Percentiles rank a stretch among this genome's conserved stretches.
Evolutionary conservation across 139 green algal species (phyloP).

Genomic region (Chlamydomonas schloesseri): DNA sequence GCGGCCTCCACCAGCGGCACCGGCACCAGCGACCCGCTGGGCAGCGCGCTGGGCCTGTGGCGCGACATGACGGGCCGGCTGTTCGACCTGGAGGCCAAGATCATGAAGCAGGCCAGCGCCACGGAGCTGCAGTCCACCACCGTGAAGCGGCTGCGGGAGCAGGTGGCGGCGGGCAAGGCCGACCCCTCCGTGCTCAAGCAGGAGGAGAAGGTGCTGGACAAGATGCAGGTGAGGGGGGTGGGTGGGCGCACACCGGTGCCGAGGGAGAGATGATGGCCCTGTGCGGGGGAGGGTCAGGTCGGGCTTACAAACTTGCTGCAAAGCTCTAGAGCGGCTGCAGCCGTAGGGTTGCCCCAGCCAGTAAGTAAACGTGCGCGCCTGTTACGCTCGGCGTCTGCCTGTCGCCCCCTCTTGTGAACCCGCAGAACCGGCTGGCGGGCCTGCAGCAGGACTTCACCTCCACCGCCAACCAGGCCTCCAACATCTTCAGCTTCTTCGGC

Average conservation of each 20-base stretch:
- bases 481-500: constrained; percentile 48
- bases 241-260: too few species aligned
- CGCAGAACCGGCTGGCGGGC: constrained; percentile 22
- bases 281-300: too few species aligned
- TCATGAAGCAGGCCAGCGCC: constrained; percentile 62
- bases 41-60: constrained; percentile 56
- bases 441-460: constrained; percentile 56
- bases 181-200: constrained; percentile 34
- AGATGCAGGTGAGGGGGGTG: constrained; percentile 46
- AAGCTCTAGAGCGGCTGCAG: too few species aligned
- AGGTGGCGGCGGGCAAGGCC: constrained; percentile 50
- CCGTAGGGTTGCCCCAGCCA: too few species aligned
- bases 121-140: constrained; percentile 63
- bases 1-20: background rate
- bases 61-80: constrained; percentile 62
- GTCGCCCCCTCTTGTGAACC: too few species aligned
- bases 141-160: constrained; percentile 43
- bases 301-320: too few species aligned
- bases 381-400: too few species aligned
- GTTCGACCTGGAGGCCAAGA: constrained; percentile 82
- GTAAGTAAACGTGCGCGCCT: too few species aligned
- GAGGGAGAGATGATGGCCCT: too few species aligned
- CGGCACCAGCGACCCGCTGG: constrained; percentile 1
- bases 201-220: constrained; percentile 57
- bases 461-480: constrained; percentile 43